Evolutionary conservation across 257 asterid species (phyloP).

Genomic region (Primulina huaijiensis): DNA sequence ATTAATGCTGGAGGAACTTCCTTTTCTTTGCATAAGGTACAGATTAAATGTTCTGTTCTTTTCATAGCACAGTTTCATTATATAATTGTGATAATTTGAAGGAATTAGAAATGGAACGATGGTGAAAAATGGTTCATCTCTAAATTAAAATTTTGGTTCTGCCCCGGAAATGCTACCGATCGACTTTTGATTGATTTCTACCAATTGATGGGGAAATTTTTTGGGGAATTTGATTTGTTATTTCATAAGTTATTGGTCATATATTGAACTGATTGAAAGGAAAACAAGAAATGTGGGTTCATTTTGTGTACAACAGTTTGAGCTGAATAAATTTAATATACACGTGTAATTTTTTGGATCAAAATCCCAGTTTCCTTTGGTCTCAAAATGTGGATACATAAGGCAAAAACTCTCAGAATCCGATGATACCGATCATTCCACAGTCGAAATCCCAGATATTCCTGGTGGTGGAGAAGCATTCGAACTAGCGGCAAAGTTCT

Average conservation of each 20-base stretch:
- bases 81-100: too few species aligned
- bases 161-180: not conserved
- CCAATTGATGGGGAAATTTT: not conserved
- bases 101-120: too few species aligned
- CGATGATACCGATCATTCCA: constrained; percentile 39
- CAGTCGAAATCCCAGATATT: constrained; percentile 51
- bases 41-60: not conserved
- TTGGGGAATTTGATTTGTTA: not conserved
- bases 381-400: constrained; percentile 76
- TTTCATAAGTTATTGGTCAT: too few species aligned
- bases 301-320: not conserved
- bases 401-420: constrained; percentile 56
- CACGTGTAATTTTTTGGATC: not conserved
- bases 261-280: not conserved
- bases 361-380: constrained; percentile 69
- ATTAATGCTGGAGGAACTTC: constrained; percentile 63
- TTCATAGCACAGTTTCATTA: not conserved
- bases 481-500: constrained; percentile 80
- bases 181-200: not conserved
- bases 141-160: not conserved
- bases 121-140: too few species aligned
- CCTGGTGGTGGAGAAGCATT: constrained; percentile 89
- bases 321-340: not conserved
- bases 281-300: not conserved
- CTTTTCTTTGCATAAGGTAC: constrained; percentile 81